Conservation (phyloP, 352 stramenopile genomes). For the Globisporangium lucens region DNA sequence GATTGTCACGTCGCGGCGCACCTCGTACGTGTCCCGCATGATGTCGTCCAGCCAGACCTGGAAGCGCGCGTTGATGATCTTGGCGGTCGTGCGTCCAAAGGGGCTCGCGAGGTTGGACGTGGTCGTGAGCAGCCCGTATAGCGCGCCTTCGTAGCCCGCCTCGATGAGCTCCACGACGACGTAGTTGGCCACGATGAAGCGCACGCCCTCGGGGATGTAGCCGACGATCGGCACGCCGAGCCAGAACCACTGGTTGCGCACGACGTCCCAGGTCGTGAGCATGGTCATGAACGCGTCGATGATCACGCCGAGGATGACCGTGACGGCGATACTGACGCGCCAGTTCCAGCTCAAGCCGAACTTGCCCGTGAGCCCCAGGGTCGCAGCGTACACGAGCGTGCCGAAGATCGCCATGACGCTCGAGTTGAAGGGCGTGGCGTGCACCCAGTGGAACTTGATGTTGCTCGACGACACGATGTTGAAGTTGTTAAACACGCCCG, state of each 20-base stretch:
- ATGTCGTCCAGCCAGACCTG: constrained; percentile 51
- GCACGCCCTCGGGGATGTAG: constrained; percentile 45
- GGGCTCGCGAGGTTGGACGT: constrained; percentile 47
- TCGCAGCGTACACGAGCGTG: constrained; percentile 36
- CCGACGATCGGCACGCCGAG: constrained; percentile 47
- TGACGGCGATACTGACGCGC: constrained; percentile 42
- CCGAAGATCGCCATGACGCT: constrained; percentile 50
- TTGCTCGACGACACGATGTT: constrained; percentile 48
- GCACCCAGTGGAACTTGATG: constrained; percentile 53
- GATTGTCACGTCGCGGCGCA: constrained; percentile 57
- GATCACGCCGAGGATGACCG: constrained; percentile 19
- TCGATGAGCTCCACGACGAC: constrained; percentile 59
- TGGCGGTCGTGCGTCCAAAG: constrained; percentile 42
- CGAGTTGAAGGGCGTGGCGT: constrained; percentile 52
- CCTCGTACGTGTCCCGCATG: constrained; percentile 32
- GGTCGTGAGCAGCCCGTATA: constrained; percentile 57
- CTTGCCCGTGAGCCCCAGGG: constrained; percentile 38
- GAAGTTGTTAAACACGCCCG: constrained; percentile 53
- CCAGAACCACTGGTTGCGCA: constrained; percentile 68
- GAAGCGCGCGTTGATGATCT: constrained; percentile 52
- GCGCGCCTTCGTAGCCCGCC: constrained; percentile 42
- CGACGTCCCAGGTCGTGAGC: constrained; percentile 47
- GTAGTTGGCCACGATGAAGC: constrained; percentile 62
- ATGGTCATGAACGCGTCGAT: constrained; percentile 50
- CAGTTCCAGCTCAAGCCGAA: constrained; percentile 60